Conservation (phyloP, 345 rosid genomes). For the Noccaea caerulescens region DNA sequence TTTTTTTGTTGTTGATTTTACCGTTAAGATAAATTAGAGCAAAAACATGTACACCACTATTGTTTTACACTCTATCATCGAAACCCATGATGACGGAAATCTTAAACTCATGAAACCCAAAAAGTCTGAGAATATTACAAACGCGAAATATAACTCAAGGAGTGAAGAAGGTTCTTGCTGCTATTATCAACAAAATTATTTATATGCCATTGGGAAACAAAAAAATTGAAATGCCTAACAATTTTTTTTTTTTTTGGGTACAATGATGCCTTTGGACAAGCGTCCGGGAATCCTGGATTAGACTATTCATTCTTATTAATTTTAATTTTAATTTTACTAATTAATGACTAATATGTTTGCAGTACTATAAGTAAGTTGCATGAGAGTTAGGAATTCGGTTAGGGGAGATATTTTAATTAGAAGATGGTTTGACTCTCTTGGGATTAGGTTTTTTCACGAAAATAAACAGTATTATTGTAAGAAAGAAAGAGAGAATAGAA, state of each 20-base stretch:
- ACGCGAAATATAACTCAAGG: not conserved
- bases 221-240: slow-evolving; percentile 1
- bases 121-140: not conserved
- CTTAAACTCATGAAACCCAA: slow-evolving; percentile 5
- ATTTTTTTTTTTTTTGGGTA: not conserved
- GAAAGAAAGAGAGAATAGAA: slow-evolving; percentile 43
- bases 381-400: slow-evolving; percentile 39
- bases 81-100: not conserved
- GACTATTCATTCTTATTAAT: not conserved
- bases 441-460: slow-evolving; percentile 30
- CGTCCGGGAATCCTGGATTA: slow-evolving; percentile 45
- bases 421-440: slow-evolving; percentile 41
- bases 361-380: slow-evolving; percentile 13
- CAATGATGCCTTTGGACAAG: slow-evolving; percentile 29
- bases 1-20: too few relatives aligned
- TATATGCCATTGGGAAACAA: not conserved
- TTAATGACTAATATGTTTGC: not conserved
- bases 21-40: not conserved
- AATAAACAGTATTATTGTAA: slow-evolving; percentile 12
- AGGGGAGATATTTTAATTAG: not conserved
- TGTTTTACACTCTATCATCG: not conserved
- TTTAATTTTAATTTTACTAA: not conserved
- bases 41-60: not conserved
- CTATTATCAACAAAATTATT: too few relatives aligned
- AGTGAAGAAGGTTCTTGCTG: not conserved